These are phyloP conservation scores for Globisporangium cederbergense DNA, from an alignment of 352 stramenopile species.

Conservation along the genomic window DNA sequence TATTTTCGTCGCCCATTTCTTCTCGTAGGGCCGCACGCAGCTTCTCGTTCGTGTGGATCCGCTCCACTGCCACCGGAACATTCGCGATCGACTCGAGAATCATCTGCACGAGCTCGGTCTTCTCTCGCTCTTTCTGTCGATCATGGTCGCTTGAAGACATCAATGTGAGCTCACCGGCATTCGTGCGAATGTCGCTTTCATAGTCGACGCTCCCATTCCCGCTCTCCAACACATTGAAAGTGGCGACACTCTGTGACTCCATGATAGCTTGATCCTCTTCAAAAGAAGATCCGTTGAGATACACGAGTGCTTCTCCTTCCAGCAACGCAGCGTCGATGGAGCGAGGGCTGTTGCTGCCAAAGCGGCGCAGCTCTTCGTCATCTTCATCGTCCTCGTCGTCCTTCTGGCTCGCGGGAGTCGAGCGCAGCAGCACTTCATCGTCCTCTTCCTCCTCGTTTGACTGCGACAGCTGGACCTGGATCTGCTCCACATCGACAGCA, in stretches of 20 bases:
- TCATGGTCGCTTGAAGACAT: conserved; percentile 29
- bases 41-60: conserved; percentile 66
- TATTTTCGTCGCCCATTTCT: conserved; percentile 52
- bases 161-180: not conserved
- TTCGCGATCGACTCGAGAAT: conserved; percentile 74
- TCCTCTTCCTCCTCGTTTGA: not conserved
- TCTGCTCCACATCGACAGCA: conserved; percentile 1
- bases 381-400: conserved; percentile 22
- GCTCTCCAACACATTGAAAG: not conserved
- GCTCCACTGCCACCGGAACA: conserved; percentile 65
- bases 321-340: conserved; percentile 8
- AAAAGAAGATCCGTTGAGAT: not conserved
- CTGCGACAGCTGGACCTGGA: conserved; percentile 1
- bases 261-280: not conserved
- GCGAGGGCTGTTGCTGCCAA: conserved; percentile 6
- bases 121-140: conserved; percentile 54
- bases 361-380: conserved; percentile 22
- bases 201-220: not conserved
- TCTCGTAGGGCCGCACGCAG: conserved; percentile 53
- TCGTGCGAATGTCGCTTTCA: not conserved
- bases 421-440: conserved; percentile 3
- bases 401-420: conserved; percentile 12
- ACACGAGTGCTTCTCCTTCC: conserved; percentile 8
- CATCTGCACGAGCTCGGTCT: conserved; percentile 65
- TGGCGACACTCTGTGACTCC: not conserved